phyloP scores from a whole-genome alignment of 139 green algal genomes.

The Penium margaritaceum region DNA sequence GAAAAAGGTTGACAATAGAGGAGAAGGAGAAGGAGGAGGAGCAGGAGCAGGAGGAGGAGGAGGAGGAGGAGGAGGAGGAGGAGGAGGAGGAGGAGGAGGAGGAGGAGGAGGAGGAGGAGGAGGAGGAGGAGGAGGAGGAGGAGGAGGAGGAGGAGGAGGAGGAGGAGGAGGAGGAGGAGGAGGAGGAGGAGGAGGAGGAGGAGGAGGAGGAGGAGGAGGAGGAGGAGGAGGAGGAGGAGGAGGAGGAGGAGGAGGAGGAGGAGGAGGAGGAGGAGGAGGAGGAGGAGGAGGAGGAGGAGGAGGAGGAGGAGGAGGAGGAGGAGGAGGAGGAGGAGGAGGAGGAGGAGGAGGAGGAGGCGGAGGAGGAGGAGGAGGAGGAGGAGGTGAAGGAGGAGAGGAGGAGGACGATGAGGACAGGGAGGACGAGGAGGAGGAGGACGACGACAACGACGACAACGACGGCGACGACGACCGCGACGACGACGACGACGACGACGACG shows the following conservation, averaged over 20 bases:
- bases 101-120: constrained; percentile 1
- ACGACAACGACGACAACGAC: background rate
- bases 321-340: background rate
- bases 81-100: constrained; percentile 2
- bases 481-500: background rate
- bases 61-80: background rate
- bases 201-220: constrained; percentile 2
- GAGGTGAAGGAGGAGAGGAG: too few relatives aligned
- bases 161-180: constrained; percentile 1
- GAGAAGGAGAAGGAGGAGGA: background rate
- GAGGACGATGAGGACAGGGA: too few relatives aligned
- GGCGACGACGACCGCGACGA: background rate
- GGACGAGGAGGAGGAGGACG: background rate
- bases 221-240: constrained; percentile 1
- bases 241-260: constrained; percentile 2
- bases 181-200: constrained; percentile 2
- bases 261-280: constrained; percentile 2
- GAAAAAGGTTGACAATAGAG: background rate
- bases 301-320: background rate
- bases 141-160: constrained; percentile 2
- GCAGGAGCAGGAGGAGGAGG: background rate
- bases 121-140: constrained; percentile 2
- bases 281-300: constrained; percentile 1
- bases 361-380: background rate
- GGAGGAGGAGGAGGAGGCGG: too few relatives aligned